Evolutionary conservation across 139 green algal genomes (phyloP), one percentile per base, ranked within the genome.

Genomic region (Pleodorina starrii): DNA sequence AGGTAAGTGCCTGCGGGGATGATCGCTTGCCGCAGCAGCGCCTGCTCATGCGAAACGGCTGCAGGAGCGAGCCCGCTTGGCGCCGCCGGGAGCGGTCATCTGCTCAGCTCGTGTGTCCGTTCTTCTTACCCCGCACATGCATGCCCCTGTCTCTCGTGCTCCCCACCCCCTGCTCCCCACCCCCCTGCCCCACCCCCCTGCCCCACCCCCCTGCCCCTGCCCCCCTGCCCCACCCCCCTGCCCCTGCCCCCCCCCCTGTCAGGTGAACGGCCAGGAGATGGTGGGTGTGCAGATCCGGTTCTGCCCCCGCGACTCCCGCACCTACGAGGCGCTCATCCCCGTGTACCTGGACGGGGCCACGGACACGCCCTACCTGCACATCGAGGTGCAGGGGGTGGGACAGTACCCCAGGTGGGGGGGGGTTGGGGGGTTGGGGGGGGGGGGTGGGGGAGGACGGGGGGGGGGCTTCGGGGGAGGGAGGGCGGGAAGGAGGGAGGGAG

Each of bases 271-370:
- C 90, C 43, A 90, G 46, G n/a, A 85, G 84, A 89, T 89, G 84
- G 71, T 82, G 48, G 50, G 48, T 44, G 71, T 89, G 50, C 84
- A 89, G 84, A 21, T 96, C 21, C 73, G 66, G 19, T 96, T 96
- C 90, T 90, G 29, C 11, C 94, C 94, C n/a, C 86, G 84, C 27
- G 93, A 95, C 50, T 57, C 80, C 36, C 51, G 77, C 32, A 57
- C 46, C 32, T 96, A 95, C 79, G 84, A 93, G 54, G 92, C 89
- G 17, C 84, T 74, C 40, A 46, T 96, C 44, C 93, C 94, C 3
- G 46, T 96, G 57, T 95, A 91, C 76, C 43, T 96, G 71, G 89
- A 93, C 54, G 82, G 43, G 44, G 85, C 93, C 77, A 54, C 44
- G 9, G 74, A 81, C 27, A 43, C 89, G 54, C 71, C 91, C 7